Evolutionary conservation across 163 green algal genomes (phyloP).

Genomic region (Botryococcus braunii): DNA sequence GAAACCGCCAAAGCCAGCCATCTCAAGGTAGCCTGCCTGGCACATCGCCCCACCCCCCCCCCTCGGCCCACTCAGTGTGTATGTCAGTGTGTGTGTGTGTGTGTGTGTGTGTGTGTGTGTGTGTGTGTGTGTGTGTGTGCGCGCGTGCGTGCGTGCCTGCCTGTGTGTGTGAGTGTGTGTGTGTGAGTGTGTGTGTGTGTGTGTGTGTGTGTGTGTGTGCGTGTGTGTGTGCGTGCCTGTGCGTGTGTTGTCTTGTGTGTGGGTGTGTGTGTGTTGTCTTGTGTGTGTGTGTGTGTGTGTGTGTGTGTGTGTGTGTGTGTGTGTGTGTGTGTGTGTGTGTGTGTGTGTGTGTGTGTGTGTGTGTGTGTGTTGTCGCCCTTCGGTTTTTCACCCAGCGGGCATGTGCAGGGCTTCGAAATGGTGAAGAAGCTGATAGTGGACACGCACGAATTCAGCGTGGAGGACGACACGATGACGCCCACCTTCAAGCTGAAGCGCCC

Average conservation of each 20-base stretch:
- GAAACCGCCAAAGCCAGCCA: constrained; percentile 38
- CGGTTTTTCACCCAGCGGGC: constrained; percentile 12
- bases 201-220: no score
- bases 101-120: not conserved
- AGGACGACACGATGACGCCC: constrained; percentile 79
- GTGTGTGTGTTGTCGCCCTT: not conserved
- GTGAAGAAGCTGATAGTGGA: constrained; percentile 68
- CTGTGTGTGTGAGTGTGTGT: not conserved
- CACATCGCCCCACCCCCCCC: not conserved
- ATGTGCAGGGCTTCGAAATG: constrained; percentile 83
- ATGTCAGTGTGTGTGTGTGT: not conserved
- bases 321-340: not conserved
- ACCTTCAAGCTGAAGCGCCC: constrained; percentile 96
- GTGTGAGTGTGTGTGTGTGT: not conserved
- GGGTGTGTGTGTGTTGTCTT: not conserved
- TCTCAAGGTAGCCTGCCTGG: constrained; percentile 30
- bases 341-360: not conserved
- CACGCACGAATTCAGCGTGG: constrained; percentile 52
- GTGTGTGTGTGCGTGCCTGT: not conserved
- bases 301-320: not conserved
- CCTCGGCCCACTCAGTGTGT: not conserved
- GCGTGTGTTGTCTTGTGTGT: not conserved
- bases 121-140: not conserved
- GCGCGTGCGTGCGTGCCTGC: not conserved
- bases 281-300: not conserved